These are phyloP conservation scores for Sporothrix curviconia DNA, from an alignment of 2,329 filamentous ascomycete genomes.

Conservation along the genomic window DNA sequence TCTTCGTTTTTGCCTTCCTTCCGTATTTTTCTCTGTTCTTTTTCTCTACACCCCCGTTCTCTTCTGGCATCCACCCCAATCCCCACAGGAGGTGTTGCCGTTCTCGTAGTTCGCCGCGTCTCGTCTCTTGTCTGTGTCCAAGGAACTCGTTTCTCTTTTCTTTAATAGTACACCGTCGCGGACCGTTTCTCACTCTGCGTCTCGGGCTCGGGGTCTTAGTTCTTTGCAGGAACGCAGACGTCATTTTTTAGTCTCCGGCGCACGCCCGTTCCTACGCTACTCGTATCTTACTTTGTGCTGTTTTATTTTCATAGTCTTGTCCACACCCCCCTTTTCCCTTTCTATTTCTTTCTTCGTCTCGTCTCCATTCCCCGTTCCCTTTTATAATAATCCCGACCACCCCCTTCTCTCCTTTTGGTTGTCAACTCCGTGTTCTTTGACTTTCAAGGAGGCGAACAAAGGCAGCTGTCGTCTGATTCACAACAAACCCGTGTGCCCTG, in stretches of 20 bases:
- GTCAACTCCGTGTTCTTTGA: not conserved
- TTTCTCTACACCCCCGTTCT: not conserved
- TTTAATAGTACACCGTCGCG: not conserved
- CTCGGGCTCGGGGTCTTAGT: slow-evolving; percentile 11
- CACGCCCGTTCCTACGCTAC: not conserved
- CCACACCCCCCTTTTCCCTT: not conserved
- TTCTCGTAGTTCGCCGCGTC: slow-evolving; percentile 5
- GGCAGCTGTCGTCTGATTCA: no score
- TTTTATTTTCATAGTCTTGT: not conserved
- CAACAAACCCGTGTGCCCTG: no score
- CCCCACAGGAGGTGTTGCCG: no score
- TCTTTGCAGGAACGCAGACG: not conserved
- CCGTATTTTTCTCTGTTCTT: not conserved
- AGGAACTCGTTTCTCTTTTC: not conserved
- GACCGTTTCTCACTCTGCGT: not conserved
- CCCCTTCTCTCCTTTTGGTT: not conserved
- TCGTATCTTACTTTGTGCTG: not conserved
- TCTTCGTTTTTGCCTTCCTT: not conserved
- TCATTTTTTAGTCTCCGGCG: not conserved
- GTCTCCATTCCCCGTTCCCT: not conserved
- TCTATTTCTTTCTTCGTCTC: not conserved
- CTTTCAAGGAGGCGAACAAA: no score
- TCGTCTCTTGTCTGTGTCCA: not conserved
- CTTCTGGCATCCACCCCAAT: no score
- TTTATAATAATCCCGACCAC: not conserved